These are phyloP conservation scores for Aspergillus transmontanensis DNA, from an alignment of 2,329 filamentous ascomycete genomes.

Conservation along the genomic window DNA sequence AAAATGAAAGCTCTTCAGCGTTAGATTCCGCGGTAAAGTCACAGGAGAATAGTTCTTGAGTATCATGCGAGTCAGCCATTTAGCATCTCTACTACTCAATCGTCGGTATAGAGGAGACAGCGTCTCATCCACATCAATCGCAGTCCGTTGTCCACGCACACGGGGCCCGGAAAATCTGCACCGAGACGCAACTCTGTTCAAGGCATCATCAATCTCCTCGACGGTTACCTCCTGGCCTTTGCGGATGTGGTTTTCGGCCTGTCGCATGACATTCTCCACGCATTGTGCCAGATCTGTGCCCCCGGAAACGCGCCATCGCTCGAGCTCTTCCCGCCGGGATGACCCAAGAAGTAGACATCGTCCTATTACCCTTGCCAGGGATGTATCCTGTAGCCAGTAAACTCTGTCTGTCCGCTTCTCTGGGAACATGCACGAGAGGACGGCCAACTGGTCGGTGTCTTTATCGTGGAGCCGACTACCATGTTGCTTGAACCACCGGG, in stretches of 20 bases:
- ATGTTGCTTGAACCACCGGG: slow-evolving; percentile 71
- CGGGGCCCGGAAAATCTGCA: slow-evolving; percentile 71
- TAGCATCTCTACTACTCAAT: slow-evolving; percentile 69
- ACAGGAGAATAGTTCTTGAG: slow-evolving; percentile 75
- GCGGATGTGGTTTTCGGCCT: slow-evolving; percentile 54
- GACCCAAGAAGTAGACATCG: slow-evolving; percentile 67
- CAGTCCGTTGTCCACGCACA: slow-evolving; percentile 50
- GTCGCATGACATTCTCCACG: slow-evolving; percentile 64
- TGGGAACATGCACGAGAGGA: slow-evolving; percentile 76
- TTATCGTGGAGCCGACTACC: slow-evolving; percentile 59
- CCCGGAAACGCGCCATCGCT: slow-evolving; percentile 62
- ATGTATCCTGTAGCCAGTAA: slow-evolving; percentile 66
- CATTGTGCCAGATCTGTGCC: slow-evolving; percentile 72
- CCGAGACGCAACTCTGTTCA: slow-evolving; percentile 68
- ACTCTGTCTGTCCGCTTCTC: slow-evolving; percentile 76
- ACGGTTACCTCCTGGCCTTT: slow-evolving; percentile 58
- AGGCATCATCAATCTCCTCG: slow-evolving; percentile 69
- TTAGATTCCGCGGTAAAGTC: slow-evolving; percentile 57
- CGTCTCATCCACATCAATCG: slow-evolving; percentile 46
- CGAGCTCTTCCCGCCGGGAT: slow-evolving; percentile 63
- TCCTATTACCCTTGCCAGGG: slow-evolving; percentile 68
- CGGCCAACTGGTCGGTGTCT: slow-evolving; percentile 60
- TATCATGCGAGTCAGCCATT: slow-evolving; percentile 83
- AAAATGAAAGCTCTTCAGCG: slow-evolving; percentile 67
- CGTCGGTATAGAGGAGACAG: slow-evolving; percentile 62